Percentiles rank a stretch among this genome's conserved stretches.
phyloP scores from a whole-genome alignment of 306 rosid species.

The Betula pendula region DNA sequence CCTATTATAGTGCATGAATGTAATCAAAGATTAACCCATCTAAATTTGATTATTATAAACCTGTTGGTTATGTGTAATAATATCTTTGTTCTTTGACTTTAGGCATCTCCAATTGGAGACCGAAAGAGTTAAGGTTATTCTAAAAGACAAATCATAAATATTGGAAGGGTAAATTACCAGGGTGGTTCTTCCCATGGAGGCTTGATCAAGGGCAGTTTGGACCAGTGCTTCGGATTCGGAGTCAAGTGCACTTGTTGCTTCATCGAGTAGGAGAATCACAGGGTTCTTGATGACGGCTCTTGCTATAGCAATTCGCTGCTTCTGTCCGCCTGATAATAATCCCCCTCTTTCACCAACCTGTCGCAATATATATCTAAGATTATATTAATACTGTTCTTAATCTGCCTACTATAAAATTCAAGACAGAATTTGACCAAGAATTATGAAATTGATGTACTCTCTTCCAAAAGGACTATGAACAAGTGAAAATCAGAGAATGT shows the following conservation, averaged over 20 bases:
- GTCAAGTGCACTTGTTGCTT: constrained; percentile 98
- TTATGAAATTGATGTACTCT: neutral
- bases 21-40: neutral
- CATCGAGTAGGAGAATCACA: constrained; percentile 84
- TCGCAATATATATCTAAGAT: constrained; percentile 19
- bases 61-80: neutral
- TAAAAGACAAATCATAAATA: neutral
- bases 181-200: constrained; percentile 96
- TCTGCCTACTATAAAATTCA: neutral
- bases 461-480: neutral
- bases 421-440: neutral
- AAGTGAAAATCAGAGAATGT: neutral
- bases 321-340: constrained; percentile 91
- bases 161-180: constrained; percentile 45
- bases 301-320: constrained; percentile 92
- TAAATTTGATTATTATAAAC: neutral
- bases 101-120: too few species aligned
- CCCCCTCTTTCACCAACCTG: constrained; percentile 93
- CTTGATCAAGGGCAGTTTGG: constrained; percentile 94
- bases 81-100: too few species aligned
- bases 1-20: neutral
- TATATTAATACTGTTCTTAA: neutral
- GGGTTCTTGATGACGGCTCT: constrained; percentile 94
- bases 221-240: constrained; percentile 85
- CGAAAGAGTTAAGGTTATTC: too few species aligned